A percentile compares a stretch with the other conserved stretches of the same genome.
Evolutionary conservation across 1,139 yeast genomes (phyloP).

Genomic region (Saccharomyces hybrid): DNA sequence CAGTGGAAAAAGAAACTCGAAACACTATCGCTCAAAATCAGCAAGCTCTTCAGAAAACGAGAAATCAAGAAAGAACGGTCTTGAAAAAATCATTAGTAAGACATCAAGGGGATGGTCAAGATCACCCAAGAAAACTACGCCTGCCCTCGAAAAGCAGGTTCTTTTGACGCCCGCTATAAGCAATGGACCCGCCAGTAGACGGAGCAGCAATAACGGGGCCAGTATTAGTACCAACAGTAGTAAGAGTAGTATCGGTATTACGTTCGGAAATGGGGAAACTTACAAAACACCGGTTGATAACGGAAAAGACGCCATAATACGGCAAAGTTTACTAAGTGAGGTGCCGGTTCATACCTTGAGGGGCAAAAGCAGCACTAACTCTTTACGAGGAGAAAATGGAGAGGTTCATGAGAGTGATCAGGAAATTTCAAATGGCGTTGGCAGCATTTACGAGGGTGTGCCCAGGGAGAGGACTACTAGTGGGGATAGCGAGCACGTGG

Average conservation of each 20-base stretch:
- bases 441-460: not conserved
- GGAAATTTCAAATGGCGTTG: not conserved
- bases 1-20: not conserved
- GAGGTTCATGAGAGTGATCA: not conserved
- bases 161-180: slow-evolving; percentile 2
- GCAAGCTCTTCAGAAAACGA: slow-evolving; percentile 7
- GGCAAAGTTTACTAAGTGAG: slow-evolving; percentile 5
- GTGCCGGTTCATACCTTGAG: slow-evolving; percentile 9
- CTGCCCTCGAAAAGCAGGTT: not conserved
- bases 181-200: slow-evolving; percentile 6
- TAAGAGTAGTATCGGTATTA: not conserved
- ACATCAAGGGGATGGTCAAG: slow-evolving; percentile 19
- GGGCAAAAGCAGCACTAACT: not conserved
- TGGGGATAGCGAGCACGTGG: not conserved
- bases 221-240: slow-evolving; percentile 2
- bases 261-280: not conserved
- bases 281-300: slow-evolving; percentile 5
- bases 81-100: slow-evolving; percentile 19
- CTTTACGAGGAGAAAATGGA: not conserved
- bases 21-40: slow-evolving; percentile 5
- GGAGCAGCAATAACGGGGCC: not conserved
- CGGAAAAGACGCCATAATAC: not conserved
- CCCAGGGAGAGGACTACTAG: not conserved
- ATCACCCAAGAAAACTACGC: slow-evolving; percentile 11
- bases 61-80: slow-evolving; percentile 11